Evolutionary conservation across 495 filamentous ascomycete species (phyloP).

Genomic region (Neurospora sp.): DNA sequence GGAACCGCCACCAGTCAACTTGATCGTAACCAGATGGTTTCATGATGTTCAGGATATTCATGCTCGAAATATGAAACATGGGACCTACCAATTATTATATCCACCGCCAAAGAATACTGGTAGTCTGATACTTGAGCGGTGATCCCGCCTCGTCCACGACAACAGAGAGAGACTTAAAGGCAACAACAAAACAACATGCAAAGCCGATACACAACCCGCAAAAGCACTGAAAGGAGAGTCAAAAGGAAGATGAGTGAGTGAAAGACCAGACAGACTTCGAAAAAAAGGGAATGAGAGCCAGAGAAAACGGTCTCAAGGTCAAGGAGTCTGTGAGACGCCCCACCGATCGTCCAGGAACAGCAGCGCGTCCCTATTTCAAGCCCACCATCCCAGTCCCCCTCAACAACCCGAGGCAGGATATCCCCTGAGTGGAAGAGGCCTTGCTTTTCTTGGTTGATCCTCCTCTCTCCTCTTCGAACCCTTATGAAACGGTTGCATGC

Average conservation of each 20-base stretch:
- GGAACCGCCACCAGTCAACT: neutral
- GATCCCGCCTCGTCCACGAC: neutral
- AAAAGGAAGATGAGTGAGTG: neutral
- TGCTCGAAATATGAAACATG: neutral
- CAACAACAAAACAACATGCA: neutral
- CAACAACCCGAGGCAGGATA: neutral
- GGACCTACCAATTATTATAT: neutral
- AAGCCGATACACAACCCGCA: neutral
- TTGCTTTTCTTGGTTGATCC: neutral
- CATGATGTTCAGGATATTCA: neutral
- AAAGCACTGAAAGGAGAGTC: neutral
- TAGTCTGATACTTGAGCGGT: neutral
- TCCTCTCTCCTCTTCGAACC: neutral
- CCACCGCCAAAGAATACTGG: neutral
- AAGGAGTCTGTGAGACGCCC: neutral
- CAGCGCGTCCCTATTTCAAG: neutral
- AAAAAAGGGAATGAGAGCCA: neutral
- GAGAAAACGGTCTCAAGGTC: neutral
- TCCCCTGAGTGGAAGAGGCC: neutral
- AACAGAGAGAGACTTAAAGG: neutral
- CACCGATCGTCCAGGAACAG: neutral
- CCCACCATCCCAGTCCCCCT: neutral
- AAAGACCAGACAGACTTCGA: neutral
- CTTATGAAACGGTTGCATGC: neutral
- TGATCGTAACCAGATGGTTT: neutral